Evolutionary conservation across 1,284 basidiomycete genomes (phyloP).

Genomic region (Ceratobasidium sp.): DNA sequence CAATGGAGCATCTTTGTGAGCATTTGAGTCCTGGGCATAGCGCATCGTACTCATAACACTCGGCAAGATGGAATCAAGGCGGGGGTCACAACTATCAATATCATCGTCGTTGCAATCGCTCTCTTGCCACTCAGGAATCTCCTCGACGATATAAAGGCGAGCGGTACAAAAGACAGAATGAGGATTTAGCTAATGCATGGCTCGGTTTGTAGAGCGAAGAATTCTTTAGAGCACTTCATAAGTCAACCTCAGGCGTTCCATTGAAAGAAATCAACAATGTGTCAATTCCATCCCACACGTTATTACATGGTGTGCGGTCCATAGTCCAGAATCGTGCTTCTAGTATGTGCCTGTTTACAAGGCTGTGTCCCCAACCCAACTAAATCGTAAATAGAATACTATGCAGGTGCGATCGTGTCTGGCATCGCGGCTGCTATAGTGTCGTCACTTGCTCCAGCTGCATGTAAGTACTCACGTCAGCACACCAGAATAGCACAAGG

Average conservation of each 20-base stretch:
- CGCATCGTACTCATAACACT: not conserved
- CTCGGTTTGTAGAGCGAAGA: slow-evolving; percentile 3
- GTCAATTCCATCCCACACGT: slow-evolving; percentile 4
- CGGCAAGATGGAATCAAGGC: slow-evolving; percentile 5
- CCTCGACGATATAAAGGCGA: slow-evolving; percentile 51
- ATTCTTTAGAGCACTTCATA: slow-evolving; percentile 10
- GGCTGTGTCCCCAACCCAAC: too few relatives aligned
- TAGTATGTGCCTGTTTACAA: not conserved
- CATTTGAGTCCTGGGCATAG: too few relatives aligned
- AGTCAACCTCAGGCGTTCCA: not conserved
- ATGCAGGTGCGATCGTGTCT: slow-evolving; percentile 15
- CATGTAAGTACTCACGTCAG: slow-evolving; percentile 6
- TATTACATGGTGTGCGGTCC: not conserved
- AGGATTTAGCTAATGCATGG: too few relatives aligned
- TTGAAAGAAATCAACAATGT: slow-evolving; percentile 8
- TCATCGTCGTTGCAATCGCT: slow-evolving; percentile 4
- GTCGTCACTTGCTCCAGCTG: too few relatives aligned
- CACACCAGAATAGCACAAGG: too few relatives aligned
- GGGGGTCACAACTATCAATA: slow-evolving; percentile 9
- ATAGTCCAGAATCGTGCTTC: not conserved
- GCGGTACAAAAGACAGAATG: too few relatives aligned
- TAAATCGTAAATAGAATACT: not conserved
- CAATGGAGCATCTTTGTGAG: slow-evolving; percentile 7
- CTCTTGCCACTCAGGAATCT: slow-evolving; percentile 11
- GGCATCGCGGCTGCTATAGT: not conserved